phyloP scores from a whole-genome alignment of 352 stramenopile species.

The Globisporangium nagaii region DNA sequence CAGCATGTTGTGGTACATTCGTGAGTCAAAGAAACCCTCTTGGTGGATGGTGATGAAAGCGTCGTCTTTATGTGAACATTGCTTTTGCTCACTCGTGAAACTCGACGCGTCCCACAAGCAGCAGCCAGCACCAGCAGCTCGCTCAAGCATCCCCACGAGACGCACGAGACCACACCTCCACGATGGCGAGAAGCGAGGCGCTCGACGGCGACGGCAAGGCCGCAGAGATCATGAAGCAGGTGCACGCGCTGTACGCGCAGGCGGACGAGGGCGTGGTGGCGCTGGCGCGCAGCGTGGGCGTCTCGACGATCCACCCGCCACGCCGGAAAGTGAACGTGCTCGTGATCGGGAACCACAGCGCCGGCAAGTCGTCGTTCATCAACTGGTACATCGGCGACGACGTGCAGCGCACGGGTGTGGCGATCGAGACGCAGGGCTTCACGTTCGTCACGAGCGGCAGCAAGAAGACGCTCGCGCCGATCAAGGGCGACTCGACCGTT shows the following conservation, averaged over 20 bases:
- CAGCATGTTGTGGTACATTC: too few species aligned
- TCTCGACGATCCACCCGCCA: slow-evolving; percentile 33
- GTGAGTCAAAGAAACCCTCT: too few species aligned
- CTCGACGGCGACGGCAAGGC: slow-evolving; percentile 20
- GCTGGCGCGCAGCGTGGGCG: slow-evolving; percentile 25
- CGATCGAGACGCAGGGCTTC: slow-evolving; percentile 67
- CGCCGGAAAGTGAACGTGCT: slow-evolving; percentile 66
- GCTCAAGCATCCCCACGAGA: not conserved
- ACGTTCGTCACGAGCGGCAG: slow-evolving; percentile 56
- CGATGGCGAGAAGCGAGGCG: not conserved
- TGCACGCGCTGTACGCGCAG: slow-evolving; percentile 29
- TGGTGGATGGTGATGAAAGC: too few species aligned
- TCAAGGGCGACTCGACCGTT: slow-evolving; percentile 59
- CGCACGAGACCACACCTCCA: not conserved
- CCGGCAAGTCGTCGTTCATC: slow-evolving; percentile 71
- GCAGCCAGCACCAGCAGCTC: not conserved
- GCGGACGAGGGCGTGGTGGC: slow-evolving; percentile 17
- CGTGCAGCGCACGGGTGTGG: slow-evolving; percentile 53
- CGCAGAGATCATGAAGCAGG: slow-evolving; percentile 27
- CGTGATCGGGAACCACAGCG: slow-evolving; percentile 71
- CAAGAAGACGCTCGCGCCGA: slow-evolving; percentile 46
- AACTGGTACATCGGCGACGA: slow-evolving; percentile 65
- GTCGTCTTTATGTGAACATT: too few species aligned
- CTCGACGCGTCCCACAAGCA: not conserved
- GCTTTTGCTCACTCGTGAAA: not conserved